phyloP scores from a whole-genome alignment of 2,329 filamentous ascomycete species.

The Hypoxylon sp. region DNA sequence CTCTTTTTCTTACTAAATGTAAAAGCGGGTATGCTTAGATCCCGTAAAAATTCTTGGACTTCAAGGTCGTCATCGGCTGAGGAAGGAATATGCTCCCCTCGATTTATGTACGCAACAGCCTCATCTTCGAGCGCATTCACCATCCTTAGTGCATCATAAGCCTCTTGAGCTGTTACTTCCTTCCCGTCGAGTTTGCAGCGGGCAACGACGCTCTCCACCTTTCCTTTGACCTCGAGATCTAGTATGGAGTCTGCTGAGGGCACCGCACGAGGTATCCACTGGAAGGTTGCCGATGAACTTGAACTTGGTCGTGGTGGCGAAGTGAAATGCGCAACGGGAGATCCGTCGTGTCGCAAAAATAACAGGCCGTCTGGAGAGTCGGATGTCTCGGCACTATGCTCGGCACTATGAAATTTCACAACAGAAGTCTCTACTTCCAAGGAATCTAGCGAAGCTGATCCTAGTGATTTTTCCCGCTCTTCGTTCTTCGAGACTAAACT shows the following conservation, averaged over 20 bases:
- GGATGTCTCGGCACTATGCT: not conserved
- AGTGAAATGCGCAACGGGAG: not conserved
- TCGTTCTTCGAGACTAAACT: not conserved
- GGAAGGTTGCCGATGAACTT: not conserved
- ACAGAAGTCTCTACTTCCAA: slow-evolving; percentile 1
- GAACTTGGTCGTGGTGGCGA: not conserved
- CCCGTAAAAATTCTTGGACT: not conserved
- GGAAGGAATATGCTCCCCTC: slow-evolving; percentile 6
- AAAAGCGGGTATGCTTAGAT: not conserved
- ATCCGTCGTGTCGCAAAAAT: not conserved
- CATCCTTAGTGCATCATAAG: slow-evolving; percentile 19
- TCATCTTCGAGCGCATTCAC: slow-evolving; percentile 5
- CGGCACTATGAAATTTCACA: not conserved
- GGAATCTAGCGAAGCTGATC: not conserved
- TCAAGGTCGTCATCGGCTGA: not conserved
- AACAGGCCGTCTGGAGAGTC: not conserved
- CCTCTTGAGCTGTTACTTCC: slow-evolving; percentile 10
- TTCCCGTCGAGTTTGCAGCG: slow-evolving; percentile 10
- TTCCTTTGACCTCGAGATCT: slow-evolving; percentile 13
- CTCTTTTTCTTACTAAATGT: not conserved
- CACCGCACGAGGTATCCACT: slow-evolving; percentile 13
- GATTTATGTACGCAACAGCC: slow-evolving; percentile 6
- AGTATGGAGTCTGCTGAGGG: not conserved
- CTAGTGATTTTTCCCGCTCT: not conserved
- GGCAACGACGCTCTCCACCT: slow-evolving; percentile 7